Base-by-base conservation (phyloP, 257 asterid species). In the Plectranthus barbatus region DNA sequence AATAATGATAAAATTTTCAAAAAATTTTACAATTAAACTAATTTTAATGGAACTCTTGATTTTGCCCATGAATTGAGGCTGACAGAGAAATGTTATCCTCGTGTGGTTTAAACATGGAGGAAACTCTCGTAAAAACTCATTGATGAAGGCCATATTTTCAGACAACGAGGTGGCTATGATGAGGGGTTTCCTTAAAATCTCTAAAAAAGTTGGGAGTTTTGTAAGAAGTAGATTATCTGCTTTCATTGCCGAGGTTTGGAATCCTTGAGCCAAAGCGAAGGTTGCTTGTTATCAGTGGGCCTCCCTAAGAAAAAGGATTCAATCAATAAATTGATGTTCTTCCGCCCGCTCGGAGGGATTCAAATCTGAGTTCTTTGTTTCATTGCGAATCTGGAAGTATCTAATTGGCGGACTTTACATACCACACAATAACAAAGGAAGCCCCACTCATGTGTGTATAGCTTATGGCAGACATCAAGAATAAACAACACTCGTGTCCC, bases 1-100 rank as follows among this genome's bases (percentile, higher is more conserved):
- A n/a, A n/a, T n/a, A n/a, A n/a, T n/a, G n/a, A n/a, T n/a, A n/a
- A n/a, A n/a, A n/a, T n/a, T n/a, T n/a, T n/a, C n/a, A n/a, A n/a
- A n/a, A n/a, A n/a, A n/a, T n/a, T n/a, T n/a, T n/a, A n/a, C n/a
- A n/a, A n/a, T n/a, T n/a, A n/a, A n/a, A n/a, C n/a, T n/a, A n/a
- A n/a, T n/a, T n/a, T 92, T 57, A 83, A 66, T 4, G 98, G 89
- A 62, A 97, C 98, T 15, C 93, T 92, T 44, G 93, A 89, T 76
- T 89, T 92, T 59, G 87, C 81, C 3, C 23, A 62, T 56, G 97
- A 92, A 77, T 85, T n/a, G n/a, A n/a, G n/a, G n/a, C n/a, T 92
- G 96, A 75, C 73, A 1, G 93, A 78, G 65, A 89, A 78, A 69
- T 95, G 95, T 7, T 51, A 60, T 47, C 66, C 83, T 9, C 97